phyloP scores from a whole-genome alignment of 2,329 filamentous ascomycete genomes.

The Plectosphaerella sp. region DNA sequence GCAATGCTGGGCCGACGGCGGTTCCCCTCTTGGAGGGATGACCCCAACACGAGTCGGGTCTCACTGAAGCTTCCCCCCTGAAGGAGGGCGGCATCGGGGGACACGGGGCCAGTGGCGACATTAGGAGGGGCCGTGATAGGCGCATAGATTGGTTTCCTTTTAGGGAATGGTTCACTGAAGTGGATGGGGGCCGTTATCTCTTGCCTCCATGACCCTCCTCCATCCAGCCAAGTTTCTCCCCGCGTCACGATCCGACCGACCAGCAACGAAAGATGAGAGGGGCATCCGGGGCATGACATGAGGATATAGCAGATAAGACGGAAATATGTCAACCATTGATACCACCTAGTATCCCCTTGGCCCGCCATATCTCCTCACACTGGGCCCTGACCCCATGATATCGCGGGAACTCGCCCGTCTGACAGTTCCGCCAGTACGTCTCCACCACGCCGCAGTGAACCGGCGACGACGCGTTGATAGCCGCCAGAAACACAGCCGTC shows the following conservation, averaged over 20 bases:
- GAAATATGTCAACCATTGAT: constrained; percentile 6
- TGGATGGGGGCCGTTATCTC: constrained; percentile 14
- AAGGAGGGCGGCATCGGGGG: no score
- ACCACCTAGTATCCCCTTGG: constrained; percentile 14
- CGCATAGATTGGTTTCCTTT: no score
- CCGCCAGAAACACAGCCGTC: constrained; percentile 28
- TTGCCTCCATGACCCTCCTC: not conserved
- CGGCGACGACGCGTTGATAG: constrained; percentile 24
- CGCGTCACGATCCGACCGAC: constrained; percentile 1
- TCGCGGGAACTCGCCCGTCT: constrained; percentile 27
- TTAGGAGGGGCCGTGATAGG: no score
- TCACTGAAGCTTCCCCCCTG: no score
- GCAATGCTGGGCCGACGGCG: no score
- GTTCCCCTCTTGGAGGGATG: no score
- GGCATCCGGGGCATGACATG: no score
- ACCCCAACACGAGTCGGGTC: no score
- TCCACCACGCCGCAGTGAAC: constrained; percentile 28
- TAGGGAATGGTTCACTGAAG: no score
- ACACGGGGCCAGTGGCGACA: no score
- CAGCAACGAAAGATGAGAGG: no score
- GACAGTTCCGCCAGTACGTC: constrained; percentile 32
- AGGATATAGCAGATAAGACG: no score
- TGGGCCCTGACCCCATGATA: constrained; percentile 22
- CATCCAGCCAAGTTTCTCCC: not conserved
- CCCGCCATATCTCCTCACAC: constrained; percentile 28